Evolutionary conservation across 2,329 filamentous ascomycete species (phyloP), one percentile per base, ranked within the genome.

Genomic region (Sporothrix mexicana): DNA sequence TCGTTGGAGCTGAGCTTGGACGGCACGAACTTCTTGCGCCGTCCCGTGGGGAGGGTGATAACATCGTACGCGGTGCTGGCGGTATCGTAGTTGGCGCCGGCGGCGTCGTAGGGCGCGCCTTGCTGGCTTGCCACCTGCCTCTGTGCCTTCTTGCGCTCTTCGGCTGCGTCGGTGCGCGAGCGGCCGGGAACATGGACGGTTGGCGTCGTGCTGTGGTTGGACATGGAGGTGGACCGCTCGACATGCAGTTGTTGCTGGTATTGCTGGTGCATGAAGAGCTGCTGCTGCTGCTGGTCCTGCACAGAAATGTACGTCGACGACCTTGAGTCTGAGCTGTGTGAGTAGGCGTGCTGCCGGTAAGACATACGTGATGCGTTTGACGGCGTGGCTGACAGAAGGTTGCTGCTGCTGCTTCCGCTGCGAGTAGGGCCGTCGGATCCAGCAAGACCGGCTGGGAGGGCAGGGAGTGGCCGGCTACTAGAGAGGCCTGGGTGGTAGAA

Each of bases 81-180:
- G 1, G 85, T 80, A 76, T 93, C 88, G 79, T 90, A 88, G 30
- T n/a, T 64, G 74, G 88, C 84, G 77, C 88, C 84, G 74, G 88
- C 84, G 77, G 88, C 84, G 77, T 90, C 84, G 75, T 89, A 83
- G 2, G 83, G 80, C 25, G 84, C 78, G 12, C 73, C 85, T 62
- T 88, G 85, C 64, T 88, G 85, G 57, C 84, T 81, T 9, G 84
- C 80, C 41, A 87, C 80, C 64, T 87, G 86, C 70, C 87, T 85
- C 75, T 88, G 85, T 13, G 81, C 79, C 72, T 84, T 85, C 77
- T 85, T 87, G 53, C 89, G 85, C 77, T 91, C 88, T 75, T 91
- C 91, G 53, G 97, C 92, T 53, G 95, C 95, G 83, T 99, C 96
- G 9, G 96, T 99, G 81, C 97, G 95, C 49, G 96, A 98, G 73